Base-by-base conservation (phyloP, 257 asterid species). In the Nicotiana tomentosiformis region DNA sequence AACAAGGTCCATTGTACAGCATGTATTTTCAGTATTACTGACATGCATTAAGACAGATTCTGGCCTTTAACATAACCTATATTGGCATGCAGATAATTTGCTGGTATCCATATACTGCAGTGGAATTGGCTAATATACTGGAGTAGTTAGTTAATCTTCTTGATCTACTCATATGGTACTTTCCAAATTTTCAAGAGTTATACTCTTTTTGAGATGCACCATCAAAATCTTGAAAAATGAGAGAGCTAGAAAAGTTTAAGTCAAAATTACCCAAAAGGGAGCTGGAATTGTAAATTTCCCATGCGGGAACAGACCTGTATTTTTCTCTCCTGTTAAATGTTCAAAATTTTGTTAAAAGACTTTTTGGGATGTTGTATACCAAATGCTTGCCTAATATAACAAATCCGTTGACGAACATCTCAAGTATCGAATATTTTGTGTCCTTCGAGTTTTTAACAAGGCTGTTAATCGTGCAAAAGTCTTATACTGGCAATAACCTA, bases 111-210 rank as follows among this genome's bases (percentile, higher is more conserved):
- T 74, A 51, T 49, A 49, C 80, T 15, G 80, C 80, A 15, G 64
- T 74, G 80, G 64, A 49, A 74, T 74, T 74, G 80, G 64, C 80
- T 74, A 74, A 26, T 74, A 15, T 51, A 74, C 64, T 74, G 80
- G 80, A 49, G 80, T 74, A 74, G 80, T 74, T 74, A 74, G 80
- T 74, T 74, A 74, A 74, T 74, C 80, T 26, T 51, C 64, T 74
- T 74, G 29, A 74, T 51, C 80, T 74, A 74, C 80, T 49, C 62
- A 74, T 43, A 43, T 74, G 80, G 80, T 74, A 74, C 64, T 49
- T 49, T 0, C 80, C 80, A 74, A 74, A 0, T 74, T 74, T 74
- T 74, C 51, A 39, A 74, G 80, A 74, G 80, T 74, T 74, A 74
- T 23, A 26, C 16, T 74, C 64, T 49, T 9, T 49, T 3, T 49